A percentile compares a stretch with the other conserved stretches of the same genome.
phyloP scores from a whole-genome alignment of 2,329 filamentous ascomycete genomes.

The Orbilia javanica region DNA sequence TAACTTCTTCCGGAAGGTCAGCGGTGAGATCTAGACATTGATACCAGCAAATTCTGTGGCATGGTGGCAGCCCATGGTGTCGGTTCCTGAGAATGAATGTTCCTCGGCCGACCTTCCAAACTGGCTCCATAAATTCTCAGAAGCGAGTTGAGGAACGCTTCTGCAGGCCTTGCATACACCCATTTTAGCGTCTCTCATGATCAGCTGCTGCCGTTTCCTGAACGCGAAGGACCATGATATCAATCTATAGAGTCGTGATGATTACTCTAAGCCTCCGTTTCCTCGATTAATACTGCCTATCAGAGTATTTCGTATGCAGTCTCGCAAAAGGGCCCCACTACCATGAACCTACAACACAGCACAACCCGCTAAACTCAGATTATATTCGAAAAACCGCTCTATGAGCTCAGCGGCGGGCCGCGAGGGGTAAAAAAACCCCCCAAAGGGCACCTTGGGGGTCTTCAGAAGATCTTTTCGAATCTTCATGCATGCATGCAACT shows the following conservation, averaged over 20 bases:
- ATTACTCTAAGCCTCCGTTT: conserved; percentile 1
- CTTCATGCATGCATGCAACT: no score
- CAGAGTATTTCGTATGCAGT: not conserved
- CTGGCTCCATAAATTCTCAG: not conserved
- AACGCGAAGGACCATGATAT: not conserved
- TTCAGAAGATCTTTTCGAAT: not conserved
- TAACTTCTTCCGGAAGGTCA: conserved; percentile 43
- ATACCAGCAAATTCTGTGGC: conserved; percentile 17
- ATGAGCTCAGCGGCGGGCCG: not conserved
- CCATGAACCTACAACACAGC: not conserved
- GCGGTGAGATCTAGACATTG: conserved; percentile 22
- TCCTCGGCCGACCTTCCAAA: conserved; percentile 45
- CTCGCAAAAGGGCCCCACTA: not conserved
- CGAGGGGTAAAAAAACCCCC: not conserved
- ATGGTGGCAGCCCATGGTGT: conserved; percentile 19
- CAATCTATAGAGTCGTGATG: not conserved
- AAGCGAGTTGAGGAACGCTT: conserved; percentile 26
- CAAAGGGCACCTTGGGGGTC: no score
- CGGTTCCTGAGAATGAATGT: conserved; percentile 20
- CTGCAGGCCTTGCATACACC: conserved; percentile 10
- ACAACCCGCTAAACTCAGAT: not conserved
- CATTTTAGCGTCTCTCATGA: conserved; percentile 27
- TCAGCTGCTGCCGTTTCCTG: conserved; percentile 11
- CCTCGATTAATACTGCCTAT: conserved; percentile 14
- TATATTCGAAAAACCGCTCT: not conserved